Evolutionary conservation across 768 basidiomycete species (phyloP), one percentile per base, ranked within the genome.

Genomic region (Tricholoma sp.): DNA sequence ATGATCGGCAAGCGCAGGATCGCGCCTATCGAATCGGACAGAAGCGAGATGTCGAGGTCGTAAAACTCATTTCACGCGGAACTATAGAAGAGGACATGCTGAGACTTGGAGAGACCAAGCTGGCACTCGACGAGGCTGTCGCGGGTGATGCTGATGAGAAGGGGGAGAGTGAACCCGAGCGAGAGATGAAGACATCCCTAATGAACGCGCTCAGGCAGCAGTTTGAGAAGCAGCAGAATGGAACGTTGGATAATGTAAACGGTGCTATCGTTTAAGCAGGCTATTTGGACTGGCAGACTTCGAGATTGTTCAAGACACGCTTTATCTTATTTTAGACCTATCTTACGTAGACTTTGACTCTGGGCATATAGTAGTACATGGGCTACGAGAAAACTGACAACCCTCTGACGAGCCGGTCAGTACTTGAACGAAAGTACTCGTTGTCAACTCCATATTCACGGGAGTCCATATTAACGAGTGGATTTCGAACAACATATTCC

Each of bases 31-130:
- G 97, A 28, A 97, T 99, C 61, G 96, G 94, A 20, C 94, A 97
- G 70, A 93, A 91, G 67, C 84, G 87, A 51, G 87, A 96, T 61
- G 96, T 98, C 9, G 93, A 96, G 32, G 93, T 98, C 6, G 84
- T 98, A 66, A 97, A 96, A 68, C 79, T 98, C 10, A 93, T 98
- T 61, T 89, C 93, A 1, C 86, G 82, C 58, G 90, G 87, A 3
- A 94, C 93, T 1, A 96, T 98, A 57, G 95, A 98, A 74, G 97
- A 99, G 70, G 94, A 97, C 70, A 98, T 99, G 86, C 74, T 94
- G 34, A 82, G 79, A 29, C 81, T 98, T 17, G 95, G 93, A 8
- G 79, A 89, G 70, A 94, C 92, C 33, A 98, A 98, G 72, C 76
- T 98, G 53, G 89, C 88, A 13, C 75, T 98, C 11, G 96, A 98